Evolutionary conservation across 73 alveolate species (phyloP).

Genomic region (Tetrahymena elliotti): DNA sequence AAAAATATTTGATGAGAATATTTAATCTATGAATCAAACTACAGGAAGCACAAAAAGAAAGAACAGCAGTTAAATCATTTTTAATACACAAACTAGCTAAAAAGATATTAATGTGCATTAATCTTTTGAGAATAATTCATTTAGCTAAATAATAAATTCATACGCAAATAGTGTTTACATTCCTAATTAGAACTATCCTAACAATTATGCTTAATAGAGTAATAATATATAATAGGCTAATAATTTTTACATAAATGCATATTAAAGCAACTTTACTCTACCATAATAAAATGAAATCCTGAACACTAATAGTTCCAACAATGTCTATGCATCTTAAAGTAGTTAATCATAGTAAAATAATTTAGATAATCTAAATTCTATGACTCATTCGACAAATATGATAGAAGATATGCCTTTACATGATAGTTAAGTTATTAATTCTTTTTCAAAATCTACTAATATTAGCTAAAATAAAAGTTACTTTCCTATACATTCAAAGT

Average conservation of each 20-base stretch:
- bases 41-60: background rate
- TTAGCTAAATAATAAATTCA: background rate
- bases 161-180: background rate
- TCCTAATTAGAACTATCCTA: background rate
- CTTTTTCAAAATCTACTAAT: background rate
- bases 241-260: background rate
- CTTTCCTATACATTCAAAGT: background rate
- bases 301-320: background rate
- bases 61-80: background rate
- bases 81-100: background rate
- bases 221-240: background rate
- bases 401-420: background rate
- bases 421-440: background rate
- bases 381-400: background rate
- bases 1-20: background rate
- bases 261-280: background rate
- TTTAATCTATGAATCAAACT: background rate
- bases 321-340: background rate
- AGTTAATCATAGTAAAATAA: background rate
- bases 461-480: background rate
- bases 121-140: background rate
- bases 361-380: background rate
- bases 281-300: background rate
- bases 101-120: background rate
- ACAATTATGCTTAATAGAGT: background rate